Evolutionary conservation across 306 rosid genomes (phyloP), one percentile per base, ranked within the genome.

Genomic region (Medicago ruthenica): DNA sequence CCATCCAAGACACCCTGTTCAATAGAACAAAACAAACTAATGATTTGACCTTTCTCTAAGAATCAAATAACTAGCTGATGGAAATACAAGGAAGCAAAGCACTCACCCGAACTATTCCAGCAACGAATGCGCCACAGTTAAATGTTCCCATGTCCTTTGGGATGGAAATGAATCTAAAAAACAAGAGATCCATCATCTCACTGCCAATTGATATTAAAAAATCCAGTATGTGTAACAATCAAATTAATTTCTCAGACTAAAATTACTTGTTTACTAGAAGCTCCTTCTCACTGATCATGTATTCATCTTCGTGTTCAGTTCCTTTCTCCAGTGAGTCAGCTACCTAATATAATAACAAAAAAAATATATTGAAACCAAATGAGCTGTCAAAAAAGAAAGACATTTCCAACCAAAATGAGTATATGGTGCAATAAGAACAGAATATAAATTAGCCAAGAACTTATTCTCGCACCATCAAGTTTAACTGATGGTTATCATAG

Each of bases 131-230:
- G 22, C 98, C 98, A 50, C 98, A 95, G 66, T 95, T 92, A 84
- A 92, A 95, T 16, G 98, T 91, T 47, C 98, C 98, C 97, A 95
- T 95, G 89, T 95, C 98, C 86, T 92, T 95, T 8, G 98, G 98
- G 73, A 95, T 90, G 45, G 97, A 95, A 82, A 92, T 95, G 83
- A 95, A 95, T 83, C 97, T 95, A 83, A 51, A 51, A 63, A 73
- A 63, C 74, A 64, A 81, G 80, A 81, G 60, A 60, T 48, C 22
- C 72, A 68, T 84, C 71, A 79, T 82, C 73, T 73, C 61, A 73
- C 71, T 1, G 63, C 2, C 34, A 80, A 44, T 41, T 57, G 21
- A 69, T 67, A 60, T 24, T 73, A 15, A 63, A 69, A 58, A 21
- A 59, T 70, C 44, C 31, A 67, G n/a, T n/a, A n/a, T 50, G 45